Base-by-base conservation (phyloP, 2,329 filamentous ascomycete species). In the Periglandula ipomoeae region DNA sequence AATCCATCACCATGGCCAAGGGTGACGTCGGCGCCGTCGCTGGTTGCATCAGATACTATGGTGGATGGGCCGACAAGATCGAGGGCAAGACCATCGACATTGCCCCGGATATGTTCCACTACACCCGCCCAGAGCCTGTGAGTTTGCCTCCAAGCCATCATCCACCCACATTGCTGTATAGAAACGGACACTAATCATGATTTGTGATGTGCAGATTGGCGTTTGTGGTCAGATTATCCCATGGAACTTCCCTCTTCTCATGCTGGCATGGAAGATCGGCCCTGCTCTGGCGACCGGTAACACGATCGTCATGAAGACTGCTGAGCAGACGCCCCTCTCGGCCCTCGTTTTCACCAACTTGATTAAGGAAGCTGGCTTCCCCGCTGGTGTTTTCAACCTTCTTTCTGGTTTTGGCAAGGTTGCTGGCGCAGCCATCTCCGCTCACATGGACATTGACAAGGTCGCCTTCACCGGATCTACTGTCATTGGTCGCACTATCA, bases 41-140 rank as follows among this genome's bases (percentile, higher is more conserved):
- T 55, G 82, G 76, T 62, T 84, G 79, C 70, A 69, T 96, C 61
- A 82, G 89, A 68, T 96, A 71, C 65, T 71, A 70, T 61, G 89
- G 79, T 62, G 89, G 89, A 53, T 95, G 85, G 83, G 87, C 89
- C 60, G 89, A 95, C 76, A 95, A 95, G 82, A 84, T 93, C 56
- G 77, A 83, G 68, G 89, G 89, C 68, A 89, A 90, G 75, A 88
- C 89, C 49, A 82, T 93, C 56, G 87, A 94, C 60, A 86, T 88
- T 58, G 73, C 78, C 60, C 78, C 80, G 50, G 83, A 87, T 56
- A 88, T 84, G 68, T 89, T 94, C 72, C 84, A 87, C 73, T 94
- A 93, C 73, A 89, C 87, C 55, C 63, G 62, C 61, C 79, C 81
- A 57, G 87, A 95, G 76, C 87, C 89, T 9, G 73, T 79, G 64